Evolutionary conservation across 768 basidiomycete genomes (phyloP).

Genomic region (Kwoniella sp.): DNA sequence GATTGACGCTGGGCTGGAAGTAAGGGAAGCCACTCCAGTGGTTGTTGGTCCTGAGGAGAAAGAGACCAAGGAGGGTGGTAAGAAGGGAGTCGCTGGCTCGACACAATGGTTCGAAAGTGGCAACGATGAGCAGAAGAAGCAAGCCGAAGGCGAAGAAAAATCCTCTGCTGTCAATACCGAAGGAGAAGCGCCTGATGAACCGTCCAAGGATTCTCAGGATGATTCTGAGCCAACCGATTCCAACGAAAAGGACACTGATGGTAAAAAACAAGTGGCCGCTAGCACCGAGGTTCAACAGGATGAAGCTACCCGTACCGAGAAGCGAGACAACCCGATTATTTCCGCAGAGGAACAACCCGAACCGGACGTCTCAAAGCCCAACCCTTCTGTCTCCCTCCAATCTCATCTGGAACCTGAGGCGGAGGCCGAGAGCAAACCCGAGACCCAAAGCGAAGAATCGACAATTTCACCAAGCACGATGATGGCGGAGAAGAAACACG

Average conservation of each 20-base stretch:
- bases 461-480: background rate
- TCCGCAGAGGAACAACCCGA: background rate
- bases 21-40: constrained; percentile 4
- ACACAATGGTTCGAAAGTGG: constrained; percentile 6
- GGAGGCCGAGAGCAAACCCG: background rate
- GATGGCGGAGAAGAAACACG: background rate
- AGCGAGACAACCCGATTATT: background rate
- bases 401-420: background rate
- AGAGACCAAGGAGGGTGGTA: constrained; percentile 17
- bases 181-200: constrained; percentile 6
- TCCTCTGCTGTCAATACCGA: background rate
- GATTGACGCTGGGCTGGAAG: constrained; percentile 1
- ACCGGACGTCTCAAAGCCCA: background rate
- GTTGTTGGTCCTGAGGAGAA: constrained; percentile 12
- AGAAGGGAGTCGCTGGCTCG: constrained; percentile 1
- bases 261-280: background rate
- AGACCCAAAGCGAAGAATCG: background rate
- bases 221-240: background rate
- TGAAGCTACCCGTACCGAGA: background rate
- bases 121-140: background rate
- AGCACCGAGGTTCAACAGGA: background rate
- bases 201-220: background rate
- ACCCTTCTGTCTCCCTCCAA: background rate
- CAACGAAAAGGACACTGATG: background rate
- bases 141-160: background rate